phyloP scores from a whole-genome alignment of 2,329 filamentous ascomycete genomes.

The Curvularia eragrostidis region DNA sequence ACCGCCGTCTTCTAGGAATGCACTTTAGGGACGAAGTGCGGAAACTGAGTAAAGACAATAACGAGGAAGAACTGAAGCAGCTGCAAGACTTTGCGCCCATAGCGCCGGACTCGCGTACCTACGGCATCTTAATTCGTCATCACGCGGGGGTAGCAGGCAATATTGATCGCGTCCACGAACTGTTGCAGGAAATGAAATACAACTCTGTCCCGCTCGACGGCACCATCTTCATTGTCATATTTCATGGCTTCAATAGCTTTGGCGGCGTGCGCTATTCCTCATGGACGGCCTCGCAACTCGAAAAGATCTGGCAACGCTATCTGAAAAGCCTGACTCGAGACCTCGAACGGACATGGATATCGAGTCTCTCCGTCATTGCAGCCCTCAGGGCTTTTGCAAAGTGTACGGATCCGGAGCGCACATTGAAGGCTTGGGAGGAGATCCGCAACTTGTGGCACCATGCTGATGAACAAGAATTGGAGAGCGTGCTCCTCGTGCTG shows the following conservation, averaged over 20 bases:
- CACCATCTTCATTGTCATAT: slow-evolving; percentile 78
- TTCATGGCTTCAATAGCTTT: slow-evolving; percentile 80
- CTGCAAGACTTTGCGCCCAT: slow-evolving; percentile 72
- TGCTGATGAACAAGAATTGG: slow-evolving; percentile 40
- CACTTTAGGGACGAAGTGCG: slow-evolving; percentile 56
- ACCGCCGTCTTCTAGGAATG: slow-evolving; percentile 53
- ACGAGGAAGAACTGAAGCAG: slow-evolving; percentile 63
- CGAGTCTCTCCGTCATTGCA: slow-evolving; percentile 32
- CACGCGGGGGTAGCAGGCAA: slow-evolving; percentile 73
- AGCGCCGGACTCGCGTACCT: slow-evolving; percentile 78
- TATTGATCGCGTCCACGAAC: slow-evolving; percentile 71
- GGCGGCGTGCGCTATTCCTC: slow-evolving; percentile 69
- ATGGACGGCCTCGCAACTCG: slow-evolving; percentile 76
- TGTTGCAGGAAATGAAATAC: slow-evolving; percentile 80
- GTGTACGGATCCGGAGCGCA: slow-evolving; percentile 60
- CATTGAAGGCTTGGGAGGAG: slow-evolving; percentile 63
- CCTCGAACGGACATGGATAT: slow-evolving; percentile 39
- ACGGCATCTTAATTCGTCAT: slow-evolving; percentile 78
- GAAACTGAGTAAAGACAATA: slow-evolving; percentile 48
- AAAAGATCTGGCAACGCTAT: slow-evolving; percentile 48
- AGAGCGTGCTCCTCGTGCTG: slow-evolving; percentile 35
- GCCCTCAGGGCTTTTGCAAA: slow-evolving; percentile 65
- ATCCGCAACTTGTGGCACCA: slow-evolving; percentile 50
- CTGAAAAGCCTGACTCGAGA: slow-evolving; percentile 27
- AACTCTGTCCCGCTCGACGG: slow-evolving; percentile 72